Base-by-base conservation (phyloP, 768 basidiomycete genomes). In the Wakefieldia striispora region DNA sequence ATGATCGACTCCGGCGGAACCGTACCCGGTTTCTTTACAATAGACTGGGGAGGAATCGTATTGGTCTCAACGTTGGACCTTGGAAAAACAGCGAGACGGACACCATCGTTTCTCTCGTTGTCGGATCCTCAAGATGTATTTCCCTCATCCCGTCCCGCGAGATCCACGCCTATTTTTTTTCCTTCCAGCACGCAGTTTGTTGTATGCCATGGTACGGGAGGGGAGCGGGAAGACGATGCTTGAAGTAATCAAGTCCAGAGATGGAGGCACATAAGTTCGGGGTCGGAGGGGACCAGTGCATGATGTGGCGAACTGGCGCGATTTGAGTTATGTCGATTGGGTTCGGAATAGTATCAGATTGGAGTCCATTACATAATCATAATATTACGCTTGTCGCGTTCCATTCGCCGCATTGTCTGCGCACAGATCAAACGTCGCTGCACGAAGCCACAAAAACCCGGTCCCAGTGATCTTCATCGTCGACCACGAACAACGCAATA, bases 1-100 rank as follows among this genome's bases (percentile, higher is more conserved):
- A 93, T 88, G 53, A 94, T 93, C 11, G 84, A 86, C 60, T 91
- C 88, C 9, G 90, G 72, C 4, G 88, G 85, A 9, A 89, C 88
- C 4, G 67, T 75, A 31, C 62, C 68, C 7, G 60, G 73, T 55
- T 67, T 71, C 23, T 45, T 72, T 7, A 60, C 51, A 11, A 56
- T 52, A 6, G 64, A 54, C 24, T 69, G 58, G 1, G 67, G 49
- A 17, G 55, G 26, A 5, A 45, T 45, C 1, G 55, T 20, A 19
- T 33, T 59, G 16, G 56, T 23, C 13, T 65, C 64, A 5, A 27
- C 33, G 19, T 44, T 55, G 19, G 47, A 9, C 40, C 50, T 50
- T 12, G 56, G 19, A 19, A 42, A n/a, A n/a, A n/a, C n/a, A n/a
- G n/a, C n/a, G n/a, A n/a, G n/a, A n/a, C n/a, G n/a, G n/a, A n/a